Conservation (phyloP, 306 rosid species). For the Astragalus glycyphyllos region DNA sequence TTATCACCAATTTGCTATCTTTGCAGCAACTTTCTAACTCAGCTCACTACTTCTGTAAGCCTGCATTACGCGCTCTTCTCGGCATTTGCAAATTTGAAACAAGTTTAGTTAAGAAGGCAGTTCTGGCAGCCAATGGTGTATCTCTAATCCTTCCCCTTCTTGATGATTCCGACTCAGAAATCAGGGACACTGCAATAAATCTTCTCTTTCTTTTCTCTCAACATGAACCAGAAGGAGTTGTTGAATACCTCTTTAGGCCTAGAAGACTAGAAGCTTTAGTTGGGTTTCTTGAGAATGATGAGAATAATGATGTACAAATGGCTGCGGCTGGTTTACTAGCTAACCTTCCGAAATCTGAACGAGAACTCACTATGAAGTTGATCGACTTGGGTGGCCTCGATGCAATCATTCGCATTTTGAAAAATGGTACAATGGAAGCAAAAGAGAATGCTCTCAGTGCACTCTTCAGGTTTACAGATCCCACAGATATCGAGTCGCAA, state of each 20-base stretch:
- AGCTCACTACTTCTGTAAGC: conserved; percentile 56
- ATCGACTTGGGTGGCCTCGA: conserved; percentile 65
- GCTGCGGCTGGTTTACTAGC: conserved; percentile 87
- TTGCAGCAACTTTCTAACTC: conserved; percentile 54
- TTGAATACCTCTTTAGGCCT: conserved; percentile 76
- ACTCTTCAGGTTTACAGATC: conserved; percentile 85
- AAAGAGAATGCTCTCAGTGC: conserved; percentile 86
- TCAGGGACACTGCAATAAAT: conserved; percentile 61
- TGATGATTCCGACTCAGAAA: conserved; percentile 70
- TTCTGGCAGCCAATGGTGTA: conserved; percentile 64
- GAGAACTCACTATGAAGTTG: conserved; percentile 60
- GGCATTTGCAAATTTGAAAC: conserved; percentile 79
- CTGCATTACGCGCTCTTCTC: conserved; percentile 64
- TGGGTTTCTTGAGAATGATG: conserved; percentile 71
- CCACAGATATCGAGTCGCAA: conserved; percentile 65
- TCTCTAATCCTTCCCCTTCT: conserved; percentile 71
- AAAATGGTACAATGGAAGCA: conserved; percentile 67
- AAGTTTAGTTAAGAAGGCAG: conserved; percentile 65
- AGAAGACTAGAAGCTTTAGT: conserved; percentile 84
- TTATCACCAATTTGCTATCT: conserved; percentile 58
- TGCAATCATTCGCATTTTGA: conserved; percentile 66
- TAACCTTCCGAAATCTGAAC: conserved; percentile 79
- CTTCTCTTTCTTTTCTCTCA: conserved; percentile 80
- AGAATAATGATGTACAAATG: conserved; percentile 65
- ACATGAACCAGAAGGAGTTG: conserved; percentile 75